These are phyloP conservation scores for Pythium scleroteichum DNA, from an alignment of 352 stramenopile genomes.

Conservation along the genomic window DNA sequence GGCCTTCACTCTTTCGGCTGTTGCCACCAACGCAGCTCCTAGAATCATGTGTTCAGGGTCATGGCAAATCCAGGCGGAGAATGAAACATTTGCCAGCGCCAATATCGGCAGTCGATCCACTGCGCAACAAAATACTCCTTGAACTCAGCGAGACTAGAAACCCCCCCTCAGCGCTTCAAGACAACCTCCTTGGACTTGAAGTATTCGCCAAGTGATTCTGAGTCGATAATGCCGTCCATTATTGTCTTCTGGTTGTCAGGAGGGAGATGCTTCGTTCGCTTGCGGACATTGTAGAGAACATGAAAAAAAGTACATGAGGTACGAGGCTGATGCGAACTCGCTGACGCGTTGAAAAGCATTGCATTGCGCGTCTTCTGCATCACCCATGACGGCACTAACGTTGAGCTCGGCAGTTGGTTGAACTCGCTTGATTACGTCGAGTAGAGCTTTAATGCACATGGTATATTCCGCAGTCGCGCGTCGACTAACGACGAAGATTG, in stretches of 20 bases:
- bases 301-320: constrained; percentile 23
- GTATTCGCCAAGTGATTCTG: no score
- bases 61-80: no score
- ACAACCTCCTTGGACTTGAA: no score
- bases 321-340: background rate
- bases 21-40: no score
- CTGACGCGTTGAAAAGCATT: background rate
- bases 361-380: constrained; percentile 21
- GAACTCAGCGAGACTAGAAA: no score
- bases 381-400: constrained; percentile 8
- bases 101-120: no score
- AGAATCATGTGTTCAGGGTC: no score
- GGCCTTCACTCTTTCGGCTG: no score
- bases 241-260: no score
- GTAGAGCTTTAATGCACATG: constrained; percentile 1
- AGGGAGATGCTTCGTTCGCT: constrained; percentile 3
- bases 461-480: background rate
- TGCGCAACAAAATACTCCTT: no score
- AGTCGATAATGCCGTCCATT: background rate
- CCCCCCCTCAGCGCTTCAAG: no score
- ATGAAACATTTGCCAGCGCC: no score
- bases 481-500: constrained; percentile 12
- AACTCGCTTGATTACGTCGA: background rate
- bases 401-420: background rate
- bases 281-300: constrained; percentile 16